A percentile compares a stretch with the other conserved stretches of the same genome.
Conservation (phyloP, 169 alveolate species). For the Toxoplasma gondii region DNA sequence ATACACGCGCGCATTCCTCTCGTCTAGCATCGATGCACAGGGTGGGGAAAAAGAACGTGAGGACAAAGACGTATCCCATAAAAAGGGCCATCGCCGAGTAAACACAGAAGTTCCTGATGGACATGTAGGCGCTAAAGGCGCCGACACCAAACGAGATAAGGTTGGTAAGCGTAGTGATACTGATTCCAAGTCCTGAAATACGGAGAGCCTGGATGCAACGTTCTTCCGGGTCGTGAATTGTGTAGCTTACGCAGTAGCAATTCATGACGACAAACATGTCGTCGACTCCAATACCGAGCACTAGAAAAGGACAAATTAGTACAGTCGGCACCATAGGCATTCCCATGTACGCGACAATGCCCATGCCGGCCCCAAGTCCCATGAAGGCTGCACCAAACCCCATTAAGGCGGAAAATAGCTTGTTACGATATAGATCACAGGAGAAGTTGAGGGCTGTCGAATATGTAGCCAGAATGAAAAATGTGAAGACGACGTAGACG, state of each 20-base stretch:
- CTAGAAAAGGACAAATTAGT: conserved; percentile 76
- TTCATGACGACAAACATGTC: conserved; percentile 78
- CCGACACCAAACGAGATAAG: conserved; percentile 69
- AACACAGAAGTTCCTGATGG: conserved; percentile 70
- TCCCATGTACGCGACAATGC: conserved; percentile 73
- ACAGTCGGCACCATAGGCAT: conserved; percentile 80
- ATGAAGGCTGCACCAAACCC: conserved; percentile 79
- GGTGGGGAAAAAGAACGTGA: conserved; percentile 68
- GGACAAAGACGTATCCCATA: conserved; percentile 61
- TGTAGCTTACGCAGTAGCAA: conserved; percentile 75
- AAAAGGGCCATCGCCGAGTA: conserved; percentile 66
- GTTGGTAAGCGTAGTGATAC: conserved; percentile 70
- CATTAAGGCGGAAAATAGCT: conserved; percentile 75
- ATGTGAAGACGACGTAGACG: conserved; percentile 77
- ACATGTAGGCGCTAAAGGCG: conserved; percentile 67
- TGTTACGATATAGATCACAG: conserved; percentile 73
- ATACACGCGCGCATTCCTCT: conserved; percentile 58
- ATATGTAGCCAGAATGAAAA: conserved; percentile 74
- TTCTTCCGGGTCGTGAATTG: conserved; percentile 74
- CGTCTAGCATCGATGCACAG: conserved; percentile 70
- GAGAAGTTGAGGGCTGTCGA: conserved; percentile 76
- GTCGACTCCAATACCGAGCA: conserved; percentile 80
- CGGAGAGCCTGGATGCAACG: conserved; percentile 73
- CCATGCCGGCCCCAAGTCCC: conserved; percentile 80
- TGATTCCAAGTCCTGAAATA: conserved; percentile 72